Evolutionary conservation across 73 alveolate genomes (phyloP).

Genomic region (Paramecium biaurelia): DNA sequence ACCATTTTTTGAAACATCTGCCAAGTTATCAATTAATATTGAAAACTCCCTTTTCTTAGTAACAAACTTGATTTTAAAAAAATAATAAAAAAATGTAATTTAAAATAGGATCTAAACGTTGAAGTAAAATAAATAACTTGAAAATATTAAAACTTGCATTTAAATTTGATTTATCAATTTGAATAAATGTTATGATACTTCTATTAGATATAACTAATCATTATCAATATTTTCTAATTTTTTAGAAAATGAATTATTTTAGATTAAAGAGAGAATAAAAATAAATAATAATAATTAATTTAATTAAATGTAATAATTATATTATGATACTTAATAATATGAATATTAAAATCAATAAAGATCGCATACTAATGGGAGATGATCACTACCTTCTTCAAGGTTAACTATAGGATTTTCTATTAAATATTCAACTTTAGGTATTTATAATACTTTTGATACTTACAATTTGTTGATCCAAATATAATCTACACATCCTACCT

Average conservation of each 20-base stretch:
- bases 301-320: too few species aligned
- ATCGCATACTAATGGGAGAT: constrained; percentile 20
- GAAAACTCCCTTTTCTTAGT: constrained; percentile 67
- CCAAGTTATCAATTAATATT: constrained; percentile 74
- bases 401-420: background rate
- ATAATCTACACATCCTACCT: constrained; percentile 39
- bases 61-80: background rate
- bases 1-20: constrained; percentile 78
- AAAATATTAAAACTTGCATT: background rate
- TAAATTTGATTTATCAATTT: too few species aligned
- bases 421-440: background rate
- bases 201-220: too few species aligned
- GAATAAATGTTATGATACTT: background rate
- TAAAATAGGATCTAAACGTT: too few species aligned
- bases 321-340: background rate
- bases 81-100: too few species aligned
- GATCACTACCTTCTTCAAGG: background rate
- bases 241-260: too few species aligned
- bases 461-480: constrained; percentile 7
- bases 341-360: background rate
- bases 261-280: too few species aligned
- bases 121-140: too few species aligned
- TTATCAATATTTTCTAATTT: too few species aligned
- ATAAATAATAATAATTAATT: too few species aligned
- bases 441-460: background rate